A percentile compares a stretch with the other conserved stretches of the same genome.
These are phyloP conservation scores for Tetrahymena borealis DNA, from an alignment of 73 alveolate genomes.

Conservation along the genomic window DNA sequence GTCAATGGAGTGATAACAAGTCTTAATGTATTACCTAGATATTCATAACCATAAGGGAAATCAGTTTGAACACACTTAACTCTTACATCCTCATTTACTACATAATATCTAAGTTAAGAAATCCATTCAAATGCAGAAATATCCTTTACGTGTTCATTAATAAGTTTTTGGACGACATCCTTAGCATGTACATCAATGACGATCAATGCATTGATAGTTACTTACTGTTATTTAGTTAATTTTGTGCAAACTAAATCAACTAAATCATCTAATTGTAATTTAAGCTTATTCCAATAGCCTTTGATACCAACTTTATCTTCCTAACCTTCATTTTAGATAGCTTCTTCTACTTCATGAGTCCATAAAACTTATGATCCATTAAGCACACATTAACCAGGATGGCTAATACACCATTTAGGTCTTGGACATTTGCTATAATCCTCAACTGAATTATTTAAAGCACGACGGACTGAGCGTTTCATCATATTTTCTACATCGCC, in stretches of 20 bases:
- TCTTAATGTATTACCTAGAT: conserved; percentile 97
- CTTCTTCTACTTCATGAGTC: conserved; percentile 99
- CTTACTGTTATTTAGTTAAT: conserved; percentile 75
- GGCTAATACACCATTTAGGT: conserved; percentile 96
- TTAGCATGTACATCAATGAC: conserved; percentile 99
- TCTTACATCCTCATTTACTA: conserved; percentile 95
- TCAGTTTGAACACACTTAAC: conserved; percentile 96
- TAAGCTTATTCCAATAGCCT: conserved; percentile 65
- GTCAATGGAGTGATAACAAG: conserved; percentile 99
- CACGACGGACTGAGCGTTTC: conserved; percentile 89
- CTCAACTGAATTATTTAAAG: conserved; percentile 75
- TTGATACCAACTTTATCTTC: conserved; percentile 2
- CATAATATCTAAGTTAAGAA: conserved; percentile 98
- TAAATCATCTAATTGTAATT: conserved; percentile 77
- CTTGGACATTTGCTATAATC: conserved; percentile 86
- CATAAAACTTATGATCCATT: conserved; percentile 96
- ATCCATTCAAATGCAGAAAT: conserved; percentile 98
- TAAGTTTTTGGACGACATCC: conserved; percentile 95
- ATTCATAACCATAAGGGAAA: conserved; percentile 99
- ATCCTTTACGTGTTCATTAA: conserved; percentile 74
- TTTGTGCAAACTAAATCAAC: conserved; percentile 95
- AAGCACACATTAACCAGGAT: conserved; percentile 98
- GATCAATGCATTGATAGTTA: conserved; percentile 95
- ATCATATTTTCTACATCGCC: conserved; percentile 98
- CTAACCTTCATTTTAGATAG: conserved; percentile 74